Percentiles rank a stretch among this genome's conserved stretches.
These are phyloP conservation scores for Arthrobotrys musiformis DNA, from an alignment of 2,329 filamentous ascomycete genomes.

Conservation along the genomic window DNA sequence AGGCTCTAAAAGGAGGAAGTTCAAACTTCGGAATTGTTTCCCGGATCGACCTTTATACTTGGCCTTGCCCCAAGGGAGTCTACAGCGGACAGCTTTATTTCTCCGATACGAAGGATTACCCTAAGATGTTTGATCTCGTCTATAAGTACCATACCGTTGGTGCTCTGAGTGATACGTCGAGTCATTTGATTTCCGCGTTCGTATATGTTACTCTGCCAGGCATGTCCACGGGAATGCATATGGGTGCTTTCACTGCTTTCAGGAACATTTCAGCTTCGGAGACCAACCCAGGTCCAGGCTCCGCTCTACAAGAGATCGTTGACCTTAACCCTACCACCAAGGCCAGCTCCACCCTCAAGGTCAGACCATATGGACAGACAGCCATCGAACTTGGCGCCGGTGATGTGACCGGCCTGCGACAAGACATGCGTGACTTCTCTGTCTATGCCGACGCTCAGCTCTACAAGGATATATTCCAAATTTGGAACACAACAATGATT, in stretches of 20 bases:
- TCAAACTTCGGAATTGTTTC: conserved; percentile 63
- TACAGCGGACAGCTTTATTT: conserved; percentile 43
- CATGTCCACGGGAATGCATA: conserved; percentile 10
- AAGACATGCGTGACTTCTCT: conserved; percentile 49
- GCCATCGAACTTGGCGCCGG: conserved; percentile 27
- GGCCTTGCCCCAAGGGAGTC: conserved; percentile 10
- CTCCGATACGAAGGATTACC: background rate
- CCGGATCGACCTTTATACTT: conserved; percentile 59
- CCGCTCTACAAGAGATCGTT: conserved; percentile 25
- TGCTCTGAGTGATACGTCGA: conserved; percentile 1
- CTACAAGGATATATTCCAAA: conserved; percentile 14
- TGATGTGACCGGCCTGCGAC: conserved; percentile 24
- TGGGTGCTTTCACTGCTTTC: conserved; percentile 52
- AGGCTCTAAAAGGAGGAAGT: conserved; percentile 62
- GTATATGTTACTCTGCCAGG: conserved; percentile 16
- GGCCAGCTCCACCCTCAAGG: background rate
- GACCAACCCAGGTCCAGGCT: background rate
- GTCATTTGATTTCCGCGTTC: conserved; percentile 50
- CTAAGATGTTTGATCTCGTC: conserved; percentile 10
- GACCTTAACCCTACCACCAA: conserved; percentile 3
- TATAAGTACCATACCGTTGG: conserved; percentile 41
- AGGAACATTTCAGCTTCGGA: conserved; percentile 3
- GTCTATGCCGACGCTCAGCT: conserved; percentile 20
- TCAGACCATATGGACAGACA: conserved; percentile 23
- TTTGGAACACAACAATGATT: conserved; percentile 18